Evolutionary conservation across 306 rosid species (phyloP).

Genomic region (Begonia loranthoides): DNA sequence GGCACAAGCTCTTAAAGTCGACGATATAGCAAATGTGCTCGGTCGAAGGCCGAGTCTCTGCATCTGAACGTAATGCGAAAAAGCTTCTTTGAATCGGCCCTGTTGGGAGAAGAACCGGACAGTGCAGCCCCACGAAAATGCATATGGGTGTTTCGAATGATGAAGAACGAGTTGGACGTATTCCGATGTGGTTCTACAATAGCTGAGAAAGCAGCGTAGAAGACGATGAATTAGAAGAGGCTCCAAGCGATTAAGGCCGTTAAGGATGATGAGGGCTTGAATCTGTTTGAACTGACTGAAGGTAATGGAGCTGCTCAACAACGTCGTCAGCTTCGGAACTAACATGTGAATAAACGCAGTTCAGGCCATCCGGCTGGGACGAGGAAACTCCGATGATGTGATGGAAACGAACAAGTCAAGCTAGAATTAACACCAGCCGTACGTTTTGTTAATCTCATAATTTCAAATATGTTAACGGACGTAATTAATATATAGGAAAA

Average conservation of each 20-base stretch:
- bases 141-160: constrained; percentile 37
- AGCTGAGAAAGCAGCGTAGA: constrained; percentile 21
- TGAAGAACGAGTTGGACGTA: constrained; percentile 32
- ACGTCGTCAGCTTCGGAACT: constrained; percentile 16
- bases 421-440: no score
- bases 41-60: constrained; percentile 43
- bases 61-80: constrained; percentile 48
- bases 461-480: no score
- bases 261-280: constrained; percentile 35
- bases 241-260: constrained; percentile 23
- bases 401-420: no score
- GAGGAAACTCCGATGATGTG: no score
- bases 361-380: no score
- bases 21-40: constrained; percentile 42
- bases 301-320: constrained; percentile 24
- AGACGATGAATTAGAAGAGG: constrained; percentile 38
- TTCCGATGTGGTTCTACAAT: constrained; percentile 22
- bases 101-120: constrained; percentile 58
- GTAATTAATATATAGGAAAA: no score
- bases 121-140: constrained; percentile 51
- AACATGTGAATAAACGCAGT: constrained; percentile 19
- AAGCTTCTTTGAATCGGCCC: constrained; percentile 39
- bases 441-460: no score
- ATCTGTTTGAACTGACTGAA: constrained; percentile 43
- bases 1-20: constrained; percentile 61